Evolutionary conservation across 1,284 basidiomycete species (phyloP).

Genomic region (Somion occarium): DNA sequence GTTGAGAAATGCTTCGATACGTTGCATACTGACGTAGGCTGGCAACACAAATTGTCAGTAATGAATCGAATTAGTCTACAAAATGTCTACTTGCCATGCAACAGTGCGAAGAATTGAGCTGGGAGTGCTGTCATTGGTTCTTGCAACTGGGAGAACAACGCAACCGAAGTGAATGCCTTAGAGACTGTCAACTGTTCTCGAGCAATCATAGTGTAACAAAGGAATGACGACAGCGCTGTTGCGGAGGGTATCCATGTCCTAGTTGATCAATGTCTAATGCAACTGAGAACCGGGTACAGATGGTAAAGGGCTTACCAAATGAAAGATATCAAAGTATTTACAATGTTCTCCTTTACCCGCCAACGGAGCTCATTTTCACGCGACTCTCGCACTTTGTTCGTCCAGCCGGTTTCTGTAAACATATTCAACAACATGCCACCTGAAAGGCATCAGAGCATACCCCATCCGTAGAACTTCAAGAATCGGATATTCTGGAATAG

Average conservation of each 20-base stretch:
- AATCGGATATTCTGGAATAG: constrained; percentile 71
- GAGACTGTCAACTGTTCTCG: constrained; percentile 56
- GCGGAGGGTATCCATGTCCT: constrained; percentile 73
- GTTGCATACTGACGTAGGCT: constrained; percentile 70
- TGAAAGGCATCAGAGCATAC: constrained; percentile 29
- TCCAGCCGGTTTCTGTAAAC: constrained; percentile 38
- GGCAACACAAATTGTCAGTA: constrained; percentile 9
- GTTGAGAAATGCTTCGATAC: constrained; percentile 56
- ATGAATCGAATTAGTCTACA: neutral
- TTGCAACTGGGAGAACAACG: constrained; percentile 61
- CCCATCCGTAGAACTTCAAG: constrained; percentile 72
- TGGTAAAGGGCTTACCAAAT: constrained; percentile 42
- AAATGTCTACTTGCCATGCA: constrained; percentile 42
- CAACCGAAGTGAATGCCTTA: constrained; percentile 65
- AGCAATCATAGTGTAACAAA: constrained; percentile 61
- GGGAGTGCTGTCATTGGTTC: constrained; percentile 62
- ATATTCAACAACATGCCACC: neutral
- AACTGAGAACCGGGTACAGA: neutral
- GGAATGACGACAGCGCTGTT: constrained; percentile 56
- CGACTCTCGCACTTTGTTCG: constrained; percentile 40
- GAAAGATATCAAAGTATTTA: constrained; percentile 54
- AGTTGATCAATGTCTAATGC: neutral
- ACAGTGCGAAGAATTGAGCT: constrained; percentile 55
- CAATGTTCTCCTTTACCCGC: constrained; percentile 60
- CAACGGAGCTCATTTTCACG: constrained; percentile 56